phyloP scores from a whole-genome alignment of 495 filamentous ascomycete genomes.

The Tuber magnatum region DNA sequence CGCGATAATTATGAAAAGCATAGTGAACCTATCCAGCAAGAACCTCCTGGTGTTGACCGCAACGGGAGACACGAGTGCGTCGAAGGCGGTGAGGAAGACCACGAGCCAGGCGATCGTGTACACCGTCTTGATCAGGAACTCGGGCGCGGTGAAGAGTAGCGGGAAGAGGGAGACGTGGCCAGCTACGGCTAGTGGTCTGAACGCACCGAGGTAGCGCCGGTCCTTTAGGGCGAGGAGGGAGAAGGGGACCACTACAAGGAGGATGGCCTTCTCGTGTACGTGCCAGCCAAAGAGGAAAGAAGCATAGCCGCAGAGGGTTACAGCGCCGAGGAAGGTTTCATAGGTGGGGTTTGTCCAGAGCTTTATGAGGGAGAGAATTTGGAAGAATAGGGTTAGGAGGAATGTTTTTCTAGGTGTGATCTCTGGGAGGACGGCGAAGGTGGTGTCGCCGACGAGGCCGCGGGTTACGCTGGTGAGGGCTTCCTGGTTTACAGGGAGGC shows the following conservation, averaged over 20 bases:
- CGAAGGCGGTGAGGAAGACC: slow-evolving; percentile 76
- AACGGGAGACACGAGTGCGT: slow-evolving; percentile 69
- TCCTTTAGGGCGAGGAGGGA: slow-evolving; percentile 88
- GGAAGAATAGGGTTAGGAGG: slow-evolving; percentile 71
- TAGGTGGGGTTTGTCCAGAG: slow-evolving; percentile 74
- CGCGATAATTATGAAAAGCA: slow-evolving; percentile 75
- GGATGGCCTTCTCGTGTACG: slow-evolving; percentile 94
- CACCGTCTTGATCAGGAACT: slow-evolving; percentile 85
- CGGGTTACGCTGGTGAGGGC: slow-evolving; percentile 84
- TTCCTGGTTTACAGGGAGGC: slow-evolving; percentile 60
- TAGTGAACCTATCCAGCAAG: slow-evolving; percentile 80
- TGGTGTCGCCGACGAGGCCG: slow-evolving; percentile 87
- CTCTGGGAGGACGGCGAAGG: slow-evolving; percentile 87
- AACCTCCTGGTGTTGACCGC: slow-evolving; percentile 67
- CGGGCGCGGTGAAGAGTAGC: slow-evolving; percentile 79
- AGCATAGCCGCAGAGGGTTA: slow-evolving; percentile 92
- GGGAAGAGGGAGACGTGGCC: slow-evolving; percentile 95
- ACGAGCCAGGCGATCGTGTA: slow-evolving; percentile 92
- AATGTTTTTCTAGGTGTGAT: slow-evolving; percentile 75
- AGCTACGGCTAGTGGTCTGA: slow-evolving; percentile 82
- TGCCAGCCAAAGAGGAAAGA: slow-evolving; percentile 99
- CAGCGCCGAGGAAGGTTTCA: slow-evolving; percentile 78
- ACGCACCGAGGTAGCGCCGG: slow-evolving; percentile 82
- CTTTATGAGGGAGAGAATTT: slow-evolving; percentile 68
- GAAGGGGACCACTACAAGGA: slow-evolving; percentile 92